A percentile compares a stretch with the other conserved stretches of the same genome.
Evolutionary conservation across 2,329 filamentous ascomycete species (phyloP).

Genomic region (Fonsecaea multimorphosa): DNA sequence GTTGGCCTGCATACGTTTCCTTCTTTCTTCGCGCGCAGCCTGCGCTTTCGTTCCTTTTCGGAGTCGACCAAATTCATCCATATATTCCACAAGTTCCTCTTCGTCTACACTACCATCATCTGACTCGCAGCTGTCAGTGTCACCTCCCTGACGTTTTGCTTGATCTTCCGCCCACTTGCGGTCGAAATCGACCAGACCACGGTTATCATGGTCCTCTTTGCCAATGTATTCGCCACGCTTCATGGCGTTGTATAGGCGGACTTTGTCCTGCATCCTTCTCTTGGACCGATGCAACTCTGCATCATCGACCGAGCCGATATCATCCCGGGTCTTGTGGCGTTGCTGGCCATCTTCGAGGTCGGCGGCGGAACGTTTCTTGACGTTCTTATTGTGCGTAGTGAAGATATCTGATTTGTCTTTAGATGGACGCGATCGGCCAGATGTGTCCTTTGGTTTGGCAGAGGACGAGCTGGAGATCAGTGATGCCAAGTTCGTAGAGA

Average conservation of each 20-base stretch:
- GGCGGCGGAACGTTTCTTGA: constrained; percentile 66
- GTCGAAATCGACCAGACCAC: constrained; percentile 85
- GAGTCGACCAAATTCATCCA: constrained; percentile 90
- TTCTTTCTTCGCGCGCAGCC: constrained; percentile 67
- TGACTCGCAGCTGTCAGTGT: constrained; percentile 43
- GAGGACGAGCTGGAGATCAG: constrained; percentile 69
- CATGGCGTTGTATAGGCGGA: constrained; percentile 83
- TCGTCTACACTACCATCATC: constrained; percentile 50
- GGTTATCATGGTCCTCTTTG: constrained; percentile 44
- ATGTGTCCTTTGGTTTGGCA: constrained; percentile 49
- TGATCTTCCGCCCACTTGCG: constrained; percentile 85
- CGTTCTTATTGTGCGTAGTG: constrained; percentile 66
- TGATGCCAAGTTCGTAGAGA: constrained; percentile 84
- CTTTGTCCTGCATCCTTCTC: constrained; percentile 88
- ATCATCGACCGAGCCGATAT: constrained; percentile 66
- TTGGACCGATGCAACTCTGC: constrained; percentile 69
- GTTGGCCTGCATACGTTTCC: constrained; percentile 58
- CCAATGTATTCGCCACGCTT: constrained; percentile 83
- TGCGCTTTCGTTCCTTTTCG: constrained; percentile 74
- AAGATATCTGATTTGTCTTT: constrained; percentile 73
- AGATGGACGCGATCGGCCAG: constrained; percentile 50
- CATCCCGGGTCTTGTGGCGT: constrained; percentile 65
- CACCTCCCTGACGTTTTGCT: constrained; percentile 48
- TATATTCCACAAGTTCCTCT: constrained; percentile 78
- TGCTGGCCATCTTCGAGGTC: constrained; percentile 65